Conservation (phyloP, 352 stramenopile genomes). For the Thalassiosira exigua region DNA sequence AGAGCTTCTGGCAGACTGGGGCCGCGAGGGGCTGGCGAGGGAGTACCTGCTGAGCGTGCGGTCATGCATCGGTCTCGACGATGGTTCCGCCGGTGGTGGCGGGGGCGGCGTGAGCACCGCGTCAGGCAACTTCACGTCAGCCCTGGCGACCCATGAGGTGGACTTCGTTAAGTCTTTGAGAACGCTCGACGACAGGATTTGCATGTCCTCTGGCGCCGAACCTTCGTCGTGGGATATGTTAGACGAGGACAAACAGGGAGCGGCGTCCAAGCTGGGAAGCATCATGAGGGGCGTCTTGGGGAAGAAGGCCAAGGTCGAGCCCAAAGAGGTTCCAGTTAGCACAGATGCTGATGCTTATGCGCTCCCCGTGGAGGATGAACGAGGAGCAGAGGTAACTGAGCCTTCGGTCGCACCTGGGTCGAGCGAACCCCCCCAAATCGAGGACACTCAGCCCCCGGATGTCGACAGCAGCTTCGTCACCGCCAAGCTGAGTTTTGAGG, state of each 20-base stretch:
- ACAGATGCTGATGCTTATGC: too few species aligned
- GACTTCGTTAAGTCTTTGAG: slow-evolving; percentile 60
- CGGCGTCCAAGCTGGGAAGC: slow-evolving; percentile 29
- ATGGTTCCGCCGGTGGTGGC: slow-evolving; percentile 1
- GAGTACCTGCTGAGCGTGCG: slow-evolving; percentile 73
- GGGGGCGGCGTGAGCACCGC: slow-evolving; percentile 9
- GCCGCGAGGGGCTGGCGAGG: slow-evolving; percentile 59
- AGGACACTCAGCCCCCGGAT: neutral
- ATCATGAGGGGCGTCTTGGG: slow-evolving; percentile 39
- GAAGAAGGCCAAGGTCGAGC: slow-evolving; percentile 4
- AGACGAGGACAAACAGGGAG: slow-evolving; percentile 20
- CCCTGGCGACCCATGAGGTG: slow-evolving; percentile 18
- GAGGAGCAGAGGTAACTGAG: too few species aligned
- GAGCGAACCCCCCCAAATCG: neutral
- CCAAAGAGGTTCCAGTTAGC: too few species aligned
- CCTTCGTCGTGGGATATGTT: slow-evolving; percentile 44
- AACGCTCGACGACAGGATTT: slow-evolving; percentile 69
- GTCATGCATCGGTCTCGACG: slow-evolving; percentile 49
- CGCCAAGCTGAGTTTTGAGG: slow-evolving; percentile 18
- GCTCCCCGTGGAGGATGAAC: too few species aligned
- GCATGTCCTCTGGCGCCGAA: slow-evolving; percentile 29
- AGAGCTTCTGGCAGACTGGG: slow-evolving; percentile 76
- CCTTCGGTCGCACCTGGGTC: neutral
- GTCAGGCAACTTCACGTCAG: slow-evolving; percentile 15
- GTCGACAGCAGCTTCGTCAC: neutral